These are phyloP conservation scores for Sutorius eximius DNA, from an alignment of 1,284 basidiomycete genomes.

Conservation along the genomic window DNA sequence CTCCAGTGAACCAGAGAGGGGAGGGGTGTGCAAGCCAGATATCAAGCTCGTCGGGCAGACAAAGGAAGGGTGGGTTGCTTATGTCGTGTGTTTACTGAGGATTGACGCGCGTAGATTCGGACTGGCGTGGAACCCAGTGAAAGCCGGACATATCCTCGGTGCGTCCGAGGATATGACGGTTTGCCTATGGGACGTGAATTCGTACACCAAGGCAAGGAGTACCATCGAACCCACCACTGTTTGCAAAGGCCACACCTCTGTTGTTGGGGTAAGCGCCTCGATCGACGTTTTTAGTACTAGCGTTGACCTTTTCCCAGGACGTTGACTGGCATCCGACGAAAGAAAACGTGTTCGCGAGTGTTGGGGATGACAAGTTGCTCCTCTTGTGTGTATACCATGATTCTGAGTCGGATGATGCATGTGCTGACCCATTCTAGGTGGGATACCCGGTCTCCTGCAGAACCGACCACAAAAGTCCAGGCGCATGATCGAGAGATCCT, in stretches of 20 bases:
- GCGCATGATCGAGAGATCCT: constrained; percentile 93
- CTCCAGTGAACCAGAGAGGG: constrained; percentile 85
- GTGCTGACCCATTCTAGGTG: constrained; percentile 57
- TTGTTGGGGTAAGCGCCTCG: constrained; percentile 74
- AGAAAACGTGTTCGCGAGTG: constrained; percentile 89
- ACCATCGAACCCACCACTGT: constrained; percentile 80
- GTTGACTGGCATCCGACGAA: constrained; percentile 93
- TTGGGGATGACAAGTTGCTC: constrained; percentile 95
- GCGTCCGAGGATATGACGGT: constrained; percentile 96
- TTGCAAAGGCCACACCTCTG: constrained; percentile 86
- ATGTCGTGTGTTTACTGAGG: constrained; percentile 2
- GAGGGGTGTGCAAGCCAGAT: constrained; percentile 86
- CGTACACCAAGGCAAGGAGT: constrained; percentile 80
- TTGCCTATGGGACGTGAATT: constrained; percentile 94
- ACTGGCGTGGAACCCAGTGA: constrained; percentile 87
- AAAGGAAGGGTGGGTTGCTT: constrained; percentile 79
- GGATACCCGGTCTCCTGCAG: constrained; percentile 81
- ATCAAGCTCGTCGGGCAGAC: constrained; percentile 88
- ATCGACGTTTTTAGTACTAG: background rate
- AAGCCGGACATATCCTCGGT: constrained; percentile 83
- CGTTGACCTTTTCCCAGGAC: constrained; percentile 58
- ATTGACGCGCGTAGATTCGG: constrained; percentile 68
- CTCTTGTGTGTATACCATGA: constrained; percentile 64
- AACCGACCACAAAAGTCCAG: constrained; percentile 74
- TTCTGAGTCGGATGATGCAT: constrained; percentile 5